Base-by-base conservation (phyloP, 495 filamentous ascomycete species). In the Daldinia grandis region DNA sequence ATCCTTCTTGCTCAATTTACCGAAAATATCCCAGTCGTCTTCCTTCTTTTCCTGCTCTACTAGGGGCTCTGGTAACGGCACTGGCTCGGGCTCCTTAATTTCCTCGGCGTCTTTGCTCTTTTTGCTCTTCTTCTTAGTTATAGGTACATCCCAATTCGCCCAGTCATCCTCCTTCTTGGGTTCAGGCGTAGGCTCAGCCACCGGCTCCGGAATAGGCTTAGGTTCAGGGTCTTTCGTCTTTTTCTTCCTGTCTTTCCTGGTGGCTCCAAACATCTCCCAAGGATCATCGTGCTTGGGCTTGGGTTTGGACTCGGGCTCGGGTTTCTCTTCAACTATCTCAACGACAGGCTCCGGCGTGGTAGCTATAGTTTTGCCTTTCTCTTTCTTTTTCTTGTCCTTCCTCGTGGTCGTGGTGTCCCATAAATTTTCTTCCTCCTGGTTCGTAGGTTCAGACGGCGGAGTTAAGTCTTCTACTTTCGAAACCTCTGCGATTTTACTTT, bases 1-100 rank as follows among this genome's bases (percentile, higher is more conserved):
- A 28, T 62, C 64, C 35, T 68, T 73, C 61, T 66, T 70, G 2
- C 3, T 47, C 1, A 21, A 47, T 21, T 21, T 21, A 21, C 42
- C 19, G 4, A 47, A 24, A 10, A 47, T 12, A 12, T 19, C 42
- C 42, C 42, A 24, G 1, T 47, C 42, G 8, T 47, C 42, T 47
- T 72, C 64, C 15, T 69, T 69, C 51, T 74, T 71, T 54, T 60
- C 72, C 1, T 67, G 62, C 33, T 76, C 76, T 25, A 47, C 24
- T 51, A 63, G 44, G 15, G 50, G 62, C 47, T 66, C 59, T 9
- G 71, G 58, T 12, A 53, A 42, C 4, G 60, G 58, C n/a, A 24
- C 44, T 19, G 35, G 62, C 35, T 73, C 73, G 24, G 64, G 35
- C n/a, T 62, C 63, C n/a, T 57, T 50, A 17, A 38, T 19, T 25